Base-by-base conservation (phyloP, 192 early-diverging fungal genomes). In the Linderina pennispora region DNA sequence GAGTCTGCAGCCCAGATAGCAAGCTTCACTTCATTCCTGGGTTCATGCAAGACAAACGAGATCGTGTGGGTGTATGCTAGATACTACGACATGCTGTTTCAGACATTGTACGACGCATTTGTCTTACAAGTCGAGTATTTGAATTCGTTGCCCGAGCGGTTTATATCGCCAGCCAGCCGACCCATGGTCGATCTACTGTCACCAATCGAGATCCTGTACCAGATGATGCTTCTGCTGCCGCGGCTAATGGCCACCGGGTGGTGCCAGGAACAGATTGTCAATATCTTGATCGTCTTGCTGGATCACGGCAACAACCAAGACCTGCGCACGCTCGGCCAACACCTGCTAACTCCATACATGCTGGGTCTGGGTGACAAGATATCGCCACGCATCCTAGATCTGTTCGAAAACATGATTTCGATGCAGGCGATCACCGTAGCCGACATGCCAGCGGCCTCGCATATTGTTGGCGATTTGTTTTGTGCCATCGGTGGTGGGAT, bases 301-400 rank as follows among this genome's bases (percentile, higher is more conserved):
- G 67, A 71, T 21, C 67, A 71, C 23, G 67, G 67, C 19, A 71
- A 71, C 37, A 63, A 71, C 45, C 55, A 54, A 2, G 67, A 63
- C 15, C 56, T 71, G 28, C 60, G 67, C 14, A 28, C 45, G 8
- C 49, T 71, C 13, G 67, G 67, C 1, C 43, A 48, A 11, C 56
- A 71, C 18, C 48, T 53, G 0, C 48, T 71, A 23, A 35, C 40
- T 15, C 23, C 64, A 9, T 71, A 71, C 28, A 64, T 71, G 46
- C 22, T 41, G 1, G 47, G 56, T 26, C 15, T 40, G 8, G 24
- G 31, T 6, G 67, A 48, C 16, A 48, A 33, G 16, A 64, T 43
- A 21, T 64, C 67, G 1, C 43, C 52, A 22, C 47, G 34, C 3
- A 50, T 43, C 8, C 52, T 44, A 9, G 61, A 71, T 22, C 37